phyloP scores from a whole-genome alignment of 2,329 filamentous ascomycete genomes.

The Lanzia echinophila region DNA sequence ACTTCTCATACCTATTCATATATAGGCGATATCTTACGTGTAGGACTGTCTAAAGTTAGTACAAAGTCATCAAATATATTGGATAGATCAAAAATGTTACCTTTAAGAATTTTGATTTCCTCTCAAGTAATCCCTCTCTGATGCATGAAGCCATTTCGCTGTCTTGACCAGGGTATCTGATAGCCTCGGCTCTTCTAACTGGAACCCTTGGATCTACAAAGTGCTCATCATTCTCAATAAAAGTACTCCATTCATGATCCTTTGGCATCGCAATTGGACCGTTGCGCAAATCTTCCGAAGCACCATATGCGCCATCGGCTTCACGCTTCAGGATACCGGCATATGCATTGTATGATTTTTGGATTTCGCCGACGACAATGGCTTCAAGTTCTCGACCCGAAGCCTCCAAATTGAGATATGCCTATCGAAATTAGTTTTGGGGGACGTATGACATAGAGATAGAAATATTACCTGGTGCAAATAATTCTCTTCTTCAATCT shows the following conservation, averaged over 20 bases:
- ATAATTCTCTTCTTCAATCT: constrained; percentile 96
- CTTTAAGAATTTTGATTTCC: constrained; percentile 90
- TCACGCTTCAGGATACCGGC: constrained; percentile 88
- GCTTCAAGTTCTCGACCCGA: constrained; percentile 93
- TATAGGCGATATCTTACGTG: constrained; percentile 1
- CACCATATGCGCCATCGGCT: constrained; percentile 70
- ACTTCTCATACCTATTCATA: not conserved
- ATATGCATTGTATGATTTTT: constrained; percentile 94
- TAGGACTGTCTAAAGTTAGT: constrained; percentile 32
- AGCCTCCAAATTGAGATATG: constrained; percentile 87
- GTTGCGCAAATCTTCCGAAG: constrained; percentile 72
- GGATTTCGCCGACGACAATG: constrained; percentile 94
- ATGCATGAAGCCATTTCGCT: constrained; percentile 77
- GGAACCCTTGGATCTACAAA: constrained; percentile 82
- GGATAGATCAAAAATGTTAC: not conserved
- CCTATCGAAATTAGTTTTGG: constrained; percentile 46
- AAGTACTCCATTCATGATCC: constrained; percentile 84
- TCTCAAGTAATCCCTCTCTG: constrained; percentile 82
- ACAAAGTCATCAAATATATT: not conserved
- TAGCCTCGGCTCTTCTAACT: constrained; percentile 69
- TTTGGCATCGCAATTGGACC: constrained; percentile 91
- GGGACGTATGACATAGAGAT: constrained; percentile 10
- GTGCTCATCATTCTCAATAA: constrained; percentile 69
- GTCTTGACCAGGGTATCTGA: constrained; percentile 85
- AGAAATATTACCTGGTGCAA: constrained; percentile 63